These are phyloP conservation scores for Fusarium xyrophilum DNA, from an alignment of 2,329 filamentous ascomycete species.

Conservation along the genomic window DNA sequence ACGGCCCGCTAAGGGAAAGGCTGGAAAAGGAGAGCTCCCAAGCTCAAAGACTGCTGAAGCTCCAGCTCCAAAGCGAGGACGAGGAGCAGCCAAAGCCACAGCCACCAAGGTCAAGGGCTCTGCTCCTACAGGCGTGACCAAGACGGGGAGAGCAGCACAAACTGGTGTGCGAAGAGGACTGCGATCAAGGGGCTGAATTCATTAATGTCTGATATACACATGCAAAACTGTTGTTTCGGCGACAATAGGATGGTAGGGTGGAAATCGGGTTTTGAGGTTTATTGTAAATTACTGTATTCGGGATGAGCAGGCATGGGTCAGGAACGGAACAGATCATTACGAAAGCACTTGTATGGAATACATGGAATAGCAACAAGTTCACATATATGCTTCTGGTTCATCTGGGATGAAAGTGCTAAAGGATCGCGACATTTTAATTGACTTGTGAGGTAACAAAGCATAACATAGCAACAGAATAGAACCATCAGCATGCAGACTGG, in stretches of 20 bases:
- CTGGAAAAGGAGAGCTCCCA: slow-evolving; percentile 38
- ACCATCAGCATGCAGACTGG: not conserved
- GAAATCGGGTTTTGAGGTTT: not conserved
- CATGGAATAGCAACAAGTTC: not conserved
- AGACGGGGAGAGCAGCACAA: slow-evolving; percentile 27
- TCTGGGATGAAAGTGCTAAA: not conserved
- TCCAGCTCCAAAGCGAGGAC: slow-evolving; percentile 20
- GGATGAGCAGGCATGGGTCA: not conserved
- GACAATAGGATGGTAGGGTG: not conserved
- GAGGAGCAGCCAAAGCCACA: slow-evolving; percentile 9
- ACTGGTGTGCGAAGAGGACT: slow-evolving; percentile 30
- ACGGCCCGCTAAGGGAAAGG: slow-evolving; percentile 29
- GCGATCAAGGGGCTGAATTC: slow-evolving; percentile 24
- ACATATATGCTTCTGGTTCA: not conserved
- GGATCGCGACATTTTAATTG: not conserved
- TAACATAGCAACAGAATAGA: not conserved
- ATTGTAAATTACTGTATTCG: not conserved
- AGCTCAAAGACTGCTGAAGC: slow-evolving; percentile 17
- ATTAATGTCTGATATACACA: not conserved
- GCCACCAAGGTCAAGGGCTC: slow-evolving; percentile 13
- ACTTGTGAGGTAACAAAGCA: not conserved
- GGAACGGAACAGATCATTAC: not conserved
- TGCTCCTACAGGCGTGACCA: slow-evolving; percentile 29
- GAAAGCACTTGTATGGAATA: not conserved
- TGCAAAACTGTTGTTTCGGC: not conserved